A percentile compares a stretch with the other conserved stretches of the same genome.
Evolutionary conservation across 2,329 filamentous ascomycete genomes (phyloP).

Genomic region (Pseudogymnoascus sp.): DNA sequence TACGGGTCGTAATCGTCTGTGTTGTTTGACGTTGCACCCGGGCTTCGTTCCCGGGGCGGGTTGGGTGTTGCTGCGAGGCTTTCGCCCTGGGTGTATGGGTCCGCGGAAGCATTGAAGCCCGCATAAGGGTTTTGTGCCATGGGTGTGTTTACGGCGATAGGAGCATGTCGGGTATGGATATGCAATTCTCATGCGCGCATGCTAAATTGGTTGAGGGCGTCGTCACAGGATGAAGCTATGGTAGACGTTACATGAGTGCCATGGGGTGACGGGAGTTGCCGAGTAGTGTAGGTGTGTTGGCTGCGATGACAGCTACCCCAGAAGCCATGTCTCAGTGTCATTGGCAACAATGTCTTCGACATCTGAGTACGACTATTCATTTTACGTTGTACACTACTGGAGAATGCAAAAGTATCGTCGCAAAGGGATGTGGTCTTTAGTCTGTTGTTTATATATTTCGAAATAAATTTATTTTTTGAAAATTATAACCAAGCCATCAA

Average conservation of each 20-base stretch:
- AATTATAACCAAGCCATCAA: neutral
- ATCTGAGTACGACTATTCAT: neutral
- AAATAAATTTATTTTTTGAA: neutral
- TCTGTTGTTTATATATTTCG: neutral
- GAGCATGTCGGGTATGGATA: neutral
- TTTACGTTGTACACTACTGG: neutral
- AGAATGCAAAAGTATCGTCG: neutral
- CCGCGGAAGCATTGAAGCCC: conserved; percentile 20
- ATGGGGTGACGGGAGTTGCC: conserved; percentile 3
- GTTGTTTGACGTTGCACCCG: conserved; percentile 13
- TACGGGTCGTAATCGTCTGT: conserved; percentile 28
- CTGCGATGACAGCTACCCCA: neutral
- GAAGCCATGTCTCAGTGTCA: neutral
- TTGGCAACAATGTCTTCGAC: neutral
- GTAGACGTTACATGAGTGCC: neutral
- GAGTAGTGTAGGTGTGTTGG: neutral
- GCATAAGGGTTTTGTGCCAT: conserved; percentile 29
- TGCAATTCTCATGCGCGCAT: neutral
- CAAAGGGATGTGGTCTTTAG: neutral
- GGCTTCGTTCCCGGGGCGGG: conserved; percentile 1
- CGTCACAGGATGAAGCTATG: conserved; percentile 1
- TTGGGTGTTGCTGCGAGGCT: conserved; percentile 20
- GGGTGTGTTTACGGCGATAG: neutral
- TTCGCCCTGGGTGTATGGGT: conserved; percentile 24
- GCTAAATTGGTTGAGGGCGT: neutral